A percentile compares a stretch with the other conserved stretches of the same genome.
These are phyloP conservation scores for Fraxinus floribunda DNA, from an alignment of 305 asterid species.

Conservation along the genomic window DNA sequence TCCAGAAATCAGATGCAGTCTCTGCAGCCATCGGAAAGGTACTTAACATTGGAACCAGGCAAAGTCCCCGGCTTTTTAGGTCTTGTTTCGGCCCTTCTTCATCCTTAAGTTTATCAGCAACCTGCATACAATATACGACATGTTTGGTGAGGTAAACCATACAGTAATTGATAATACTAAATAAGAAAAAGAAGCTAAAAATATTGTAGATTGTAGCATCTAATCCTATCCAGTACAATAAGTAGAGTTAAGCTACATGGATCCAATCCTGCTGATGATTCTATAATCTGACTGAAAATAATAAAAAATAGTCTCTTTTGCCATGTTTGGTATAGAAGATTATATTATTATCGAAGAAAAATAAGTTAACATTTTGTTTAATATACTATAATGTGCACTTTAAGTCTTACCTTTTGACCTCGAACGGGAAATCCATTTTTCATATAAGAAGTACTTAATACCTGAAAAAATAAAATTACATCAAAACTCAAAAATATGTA, in stretches of 20 bases:
- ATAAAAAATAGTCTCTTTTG: not conserved
- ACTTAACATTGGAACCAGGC: constrained; percentile 78
- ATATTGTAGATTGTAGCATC: not conserved
- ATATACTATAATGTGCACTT: not conserved
- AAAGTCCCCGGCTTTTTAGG: constrained; percentile 66
- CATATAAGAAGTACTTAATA: constrained; percentile 46
- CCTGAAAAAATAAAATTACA: constrained; percentile 31
- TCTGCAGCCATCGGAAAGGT: constrained; percentile 73
- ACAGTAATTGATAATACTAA: not conserved
- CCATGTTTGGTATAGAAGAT: not conserved
- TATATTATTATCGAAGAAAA: too few species aligned
- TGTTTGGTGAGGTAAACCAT: not conserved
- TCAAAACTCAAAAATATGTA: not conserved
- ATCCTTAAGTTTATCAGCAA: constrained; percentile 29
- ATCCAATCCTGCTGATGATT: not conserved
- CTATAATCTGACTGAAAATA: not conserved
- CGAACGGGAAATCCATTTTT: constrained; percentile 40
- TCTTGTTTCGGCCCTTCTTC: constrained; percentile 42
- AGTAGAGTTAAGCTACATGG: not conserved
- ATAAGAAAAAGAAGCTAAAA: not conserved
- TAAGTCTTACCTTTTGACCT: constrained; percentile 41
- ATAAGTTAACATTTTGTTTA: not conserved
- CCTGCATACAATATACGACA: constrained; percentile 30
- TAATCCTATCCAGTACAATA: not conserved
- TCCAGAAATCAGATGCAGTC: constrained; percentile 70